Percentiles rank a stretch among this genome's conserved stretches.
phyloP scores from a whole-genome alignment of 768 basidiomycete genomes.

The Pleurotus salmoneostramineus region DNA sequence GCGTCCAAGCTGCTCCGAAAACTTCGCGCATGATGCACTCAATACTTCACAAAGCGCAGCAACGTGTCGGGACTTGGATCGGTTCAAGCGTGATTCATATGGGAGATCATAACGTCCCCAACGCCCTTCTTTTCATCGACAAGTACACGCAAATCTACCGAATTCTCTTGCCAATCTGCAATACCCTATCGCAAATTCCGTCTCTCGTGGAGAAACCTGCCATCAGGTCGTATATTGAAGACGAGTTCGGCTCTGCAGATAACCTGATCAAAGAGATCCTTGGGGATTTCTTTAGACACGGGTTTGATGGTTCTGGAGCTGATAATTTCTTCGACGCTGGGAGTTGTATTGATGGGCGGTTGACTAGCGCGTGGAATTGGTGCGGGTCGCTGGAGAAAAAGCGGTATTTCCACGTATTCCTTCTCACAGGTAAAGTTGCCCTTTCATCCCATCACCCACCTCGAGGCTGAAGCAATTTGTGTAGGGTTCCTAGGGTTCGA shows the following conservation, averaged over 20 bases:
- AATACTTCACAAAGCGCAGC: slow-evolving; percentile 80
- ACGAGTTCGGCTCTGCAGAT: slow-evolving; percentile 77
- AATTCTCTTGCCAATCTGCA: slow-evolving; percentile 85
- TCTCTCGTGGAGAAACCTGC: slow-evolving; percentile 64
- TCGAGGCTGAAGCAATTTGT: background rate
- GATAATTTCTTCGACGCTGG: slow-evolving; percentile 90
- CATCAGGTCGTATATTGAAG: slow-evolving; percentile 70
- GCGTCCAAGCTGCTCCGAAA: slow-evolving; percentile 83
- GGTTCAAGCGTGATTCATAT: slow-evolving; percentile 87
- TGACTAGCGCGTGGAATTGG: slow-evolving; percentile 94
- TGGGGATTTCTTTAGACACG: slow-evolving; percentile 83
- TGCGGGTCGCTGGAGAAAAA: slow-evolving; percentile 85
- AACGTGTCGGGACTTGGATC: slow-evolving; percentile 78
- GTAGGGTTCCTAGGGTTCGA: slow-evolving; percentile 83
- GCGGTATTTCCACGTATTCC: slow-evolving; percentile 74
- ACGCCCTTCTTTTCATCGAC: slow-evolving; percentile 84
- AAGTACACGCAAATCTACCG: slow-evolving; percentile 92
- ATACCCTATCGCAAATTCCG: slow-evolving; percentile 71
- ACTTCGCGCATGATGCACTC: slow-evolving; percentile 89
- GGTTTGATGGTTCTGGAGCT: slow-evolving; percentile 87
- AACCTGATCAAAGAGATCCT: slow-evolving; percentile 68
- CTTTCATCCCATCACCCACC: background rate
- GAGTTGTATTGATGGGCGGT: slow-evolving; percentile 76
- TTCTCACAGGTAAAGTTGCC: slow-evolving; percentile 59
- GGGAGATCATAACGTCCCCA: slow-evolving; percentile 85